Base-by-base conservation (phyloP, 371 early-diverging fungal genomes). In the Mucor lusitanicus region DNA sequence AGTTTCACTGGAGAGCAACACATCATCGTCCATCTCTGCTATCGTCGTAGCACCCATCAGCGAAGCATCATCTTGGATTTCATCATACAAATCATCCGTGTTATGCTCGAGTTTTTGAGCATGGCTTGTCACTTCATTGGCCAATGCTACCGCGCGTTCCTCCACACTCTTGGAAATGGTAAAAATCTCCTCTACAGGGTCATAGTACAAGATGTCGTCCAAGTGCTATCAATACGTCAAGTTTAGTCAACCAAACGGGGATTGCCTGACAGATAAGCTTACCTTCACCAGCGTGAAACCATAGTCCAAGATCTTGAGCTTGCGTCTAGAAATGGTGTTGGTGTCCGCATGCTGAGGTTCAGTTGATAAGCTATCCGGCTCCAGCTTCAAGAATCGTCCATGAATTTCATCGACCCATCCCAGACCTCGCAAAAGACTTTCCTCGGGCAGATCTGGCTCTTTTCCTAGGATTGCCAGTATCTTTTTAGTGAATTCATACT, bases 331-430 rank as follows among this genome's bases (percentile, higher is more conserved):
- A 7, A 50, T 48, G 12, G 48, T 65, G 56, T 59, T 46, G 9
- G 61, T 27, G 15, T 30, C 32, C 13, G 23, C 12, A 3, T 9
- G 13, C 7, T 8, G 12, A 15, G 19, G 37, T 35, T 28, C 28
- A 2, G 46, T 21, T 37, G 42, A 28, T n/a, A n/a, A 54, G 1
- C 23, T 56, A 9, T 35, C 54, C 15, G 48, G 59, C 12, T 39
- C 46, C n/a, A 71, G 55, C 46, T 76, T 74, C 25, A 71, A 42
- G 15, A 78, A 33, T 48, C 74, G 63, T 12, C 77, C 71, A n/a
- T 75, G 74, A 9, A 72, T 67, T 32, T 81, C 82, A 61, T 84
- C 84, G 3, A 81, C 71, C 84, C 84, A 84, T 11, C 84, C 84
- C 5, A 81, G 58, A 0, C 84, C 84, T 59, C 78, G 70, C 59